Evolutionary conservation across 2,329 filamentous ascomycete genomes (phyloP), one percentile per base, ranked within the genome.

Genomic region (Dendrostoma leiphaemia): DNA sequence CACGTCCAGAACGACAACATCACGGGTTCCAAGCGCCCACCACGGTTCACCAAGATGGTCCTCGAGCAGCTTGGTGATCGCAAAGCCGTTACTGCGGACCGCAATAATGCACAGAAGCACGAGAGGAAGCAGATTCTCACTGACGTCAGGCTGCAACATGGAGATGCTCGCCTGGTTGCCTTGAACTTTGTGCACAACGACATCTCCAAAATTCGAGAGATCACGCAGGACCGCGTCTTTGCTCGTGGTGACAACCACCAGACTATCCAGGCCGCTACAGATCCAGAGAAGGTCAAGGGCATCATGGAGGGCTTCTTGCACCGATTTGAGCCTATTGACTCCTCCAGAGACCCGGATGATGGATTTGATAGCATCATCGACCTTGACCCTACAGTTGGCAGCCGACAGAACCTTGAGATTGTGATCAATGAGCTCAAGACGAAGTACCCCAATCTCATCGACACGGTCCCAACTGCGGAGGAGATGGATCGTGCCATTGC

Each of bases 1-100:
- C 91, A 96, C 67, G 79, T 97, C 46, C 94, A 99, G 67, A 99
- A 99, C 67, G 94, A 99, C 74, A 96, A 99, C 67, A 94, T 99
- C 56, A 84, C 85, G 2, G 49, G 90, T 86, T 59, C 89, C 67
- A 82, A 81, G 52, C 89, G 93, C 32, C 88, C 91, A 3, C 83
- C 87, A 59, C 82, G 84, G 51, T 97, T 99, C 68, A 89, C 88
- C 0, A 80, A 84, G 48, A 83, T 83, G 32, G 78, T 95, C 35
- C 79, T 87, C 48, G 80, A 85, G 23, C 71, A 83, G 51, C 78
- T 97, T 29, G 74, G 81, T 21, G 75, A 80, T 0, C 76, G 85
- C 43, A 80, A 85, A 0, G 93, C 86, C 1, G 91, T 96, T 51
- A 84, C 96, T 64, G 91, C 94, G 2, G 94, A 99, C 70, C 84